phyloP scores from a whole-genome alignment of 2,329 filamentous ascomycete species.

The Macrophomina tecta region DNA sequence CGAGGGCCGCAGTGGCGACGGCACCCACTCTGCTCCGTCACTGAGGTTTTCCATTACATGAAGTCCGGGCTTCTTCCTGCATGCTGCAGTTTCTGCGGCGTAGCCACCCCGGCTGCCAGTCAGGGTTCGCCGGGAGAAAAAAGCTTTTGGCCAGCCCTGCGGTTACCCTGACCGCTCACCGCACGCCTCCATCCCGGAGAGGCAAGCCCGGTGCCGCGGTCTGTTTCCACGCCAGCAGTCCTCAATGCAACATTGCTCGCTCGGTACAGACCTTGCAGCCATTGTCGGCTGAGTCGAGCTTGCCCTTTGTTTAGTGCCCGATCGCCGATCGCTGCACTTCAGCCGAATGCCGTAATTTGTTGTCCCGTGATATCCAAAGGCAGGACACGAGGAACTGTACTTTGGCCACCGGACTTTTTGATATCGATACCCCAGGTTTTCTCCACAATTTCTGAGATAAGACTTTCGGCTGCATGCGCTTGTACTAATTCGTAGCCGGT shows the following conservation, averaged over 20 bases:
- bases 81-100: conserved; percentile 15
- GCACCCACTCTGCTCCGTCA: background rate
- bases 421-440: conserved; percentile 28
- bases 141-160: conserved; percentile 11
- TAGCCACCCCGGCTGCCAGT: background rate
- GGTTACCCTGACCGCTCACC: background rate
- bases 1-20: background rate
- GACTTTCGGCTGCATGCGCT: conserved; percentile 5
- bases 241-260: conserved; percentile 10
- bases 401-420: background rate
- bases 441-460: conserved; percentile 25
- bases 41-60: background rate
- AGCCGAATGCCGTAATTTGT: background rate
- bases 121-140: conserved; percentile 10
- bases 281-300: background rate
- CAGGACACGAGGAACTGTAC: background rate
- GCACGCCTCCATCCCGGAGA: conserved; percentile 7
- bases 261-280: background rate
- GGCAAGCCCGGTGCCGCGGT: conserved; percentile 12
- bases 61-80: background rate
- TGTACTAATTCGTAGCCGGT: conserved; percentile 22
- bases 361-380: background rate
- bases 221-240: conserved; percentile 10
- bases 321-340: conserved; percentile 3
- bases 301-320: background rate